Conservation (phyloP, 345 rosid genomes). For the Raphanus sativus region DNA sequence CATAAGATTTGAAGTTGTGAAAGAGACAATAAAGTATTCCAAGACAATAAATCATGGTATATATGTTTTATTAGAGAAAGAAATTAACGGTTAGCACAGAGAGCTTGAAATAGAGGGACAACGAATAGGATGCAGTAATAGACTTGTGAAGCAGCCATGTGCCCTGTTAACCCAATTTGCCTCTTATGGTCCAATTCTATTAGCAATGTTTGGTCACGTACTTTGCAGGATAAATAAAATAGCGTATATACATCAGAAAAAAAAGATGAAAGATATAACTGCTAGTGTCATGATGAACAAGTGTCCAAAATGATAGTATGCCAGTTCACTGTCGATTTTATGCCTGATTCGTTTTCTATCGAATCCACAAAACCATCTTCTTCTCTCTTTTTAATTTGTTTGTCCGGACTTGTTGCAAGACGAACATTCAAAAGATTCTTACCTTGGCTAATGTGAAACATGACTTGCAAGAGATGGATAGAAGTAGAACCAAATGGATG, state of each 20-base stretch:
- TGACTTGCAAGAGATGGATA: slow-evolving; percentile 23
- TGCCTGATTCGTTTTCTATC: neutral
- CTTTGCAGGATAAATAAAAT: neutral
- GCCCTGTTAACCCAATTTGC: slow-evolving; percentile 25
- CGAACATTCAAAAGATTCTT: slow-evolving; percentile 11
- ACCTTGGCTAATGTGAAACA: slow-evolving; percentile 20
- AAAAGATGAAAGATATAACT: neutral
- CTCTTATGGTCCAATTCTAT: slow-evolving; percentile 16
- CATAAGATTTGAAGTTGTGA: neutral
- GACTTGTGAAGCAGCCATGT: slow-evolving; percentile 27
- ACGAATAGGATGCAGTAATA: slow-evolving; percentile 9
- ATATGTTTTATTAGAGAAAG: neutral
- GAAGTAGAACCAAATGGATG: neutral
- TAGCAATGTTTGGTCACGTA: neutral
- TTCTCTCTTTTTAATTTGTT: neutral
- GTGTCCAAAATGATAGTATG: neutral
- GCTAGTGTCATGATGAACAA: neutral
- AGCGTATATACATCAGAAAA: neutral
- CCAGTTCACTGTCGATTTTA: neutral
- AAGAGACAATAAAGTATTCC: neutral
- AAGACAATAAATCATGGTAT: neutral
- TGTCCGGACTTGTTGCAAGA: slow-evolving; percentile 2
- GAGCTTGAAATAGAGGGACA: slow-evolving; percentile 24
- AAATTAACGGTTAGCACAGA: neutral
- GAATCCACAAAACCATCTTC: neutral